These are phyloP conservation scores for Alternaria arbusti DNA, from an alignment of 2,329 filamentous ascomycete species.

Conservation along the genomic window DNA sequence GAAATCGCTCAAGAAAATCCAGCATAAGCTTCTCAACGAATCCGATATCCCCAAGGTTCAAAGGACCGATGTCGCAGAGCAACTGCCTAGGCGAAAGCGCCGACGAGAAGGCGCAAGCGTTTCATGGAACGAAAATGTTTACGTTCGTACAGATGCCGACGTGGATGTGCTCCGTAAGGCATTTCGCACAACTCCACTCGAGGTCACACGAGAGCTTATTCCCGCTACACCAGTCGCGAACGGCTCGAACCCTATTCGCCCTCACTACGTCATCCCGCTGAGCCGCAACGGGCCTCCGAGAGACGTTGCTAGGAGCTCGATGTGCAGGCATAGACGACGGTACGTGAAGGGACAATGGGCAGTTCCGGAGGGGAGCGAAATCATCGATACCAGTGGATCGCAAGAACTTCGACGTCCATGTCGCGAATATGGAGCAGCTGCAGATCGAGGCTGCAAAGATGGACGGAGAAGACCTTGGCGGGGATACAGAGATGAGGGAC, in stretches of 20 bases:
- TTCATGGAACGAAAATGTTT: constrained; percentile 1
- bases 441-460: neutral
- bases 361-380: neutral
- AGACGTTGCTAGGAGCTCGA: neutral
- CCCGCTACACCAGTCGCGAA: neutral
- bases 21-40: neutral
- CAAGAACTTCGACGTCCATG: neutral
- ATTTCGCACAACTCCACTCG: neutral
- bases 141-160: constrained; percentile 8
- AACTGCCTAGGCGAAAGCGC: constrained; percentile 7
- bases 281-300: neutral
- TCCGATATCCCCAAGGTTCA: neutral
- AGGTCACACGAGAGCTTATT: neutral
- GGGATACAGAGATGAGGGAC: neutral
- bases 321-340: neutral
- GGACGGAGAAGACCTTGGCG: neutral
- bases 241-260: neutral
- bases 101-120: constrained; percentile 1
- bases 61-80: neutral
- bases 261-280: neutral
- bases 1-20: neutral
- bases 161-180: constrained; percentile 13
- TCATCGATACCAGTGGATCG: neutral
- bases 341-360: neutral
- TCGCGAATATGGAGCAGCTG: neutral